Conservation (phyloP, 257 asterid genomes). For the Nicotiana otophora region DNA sequence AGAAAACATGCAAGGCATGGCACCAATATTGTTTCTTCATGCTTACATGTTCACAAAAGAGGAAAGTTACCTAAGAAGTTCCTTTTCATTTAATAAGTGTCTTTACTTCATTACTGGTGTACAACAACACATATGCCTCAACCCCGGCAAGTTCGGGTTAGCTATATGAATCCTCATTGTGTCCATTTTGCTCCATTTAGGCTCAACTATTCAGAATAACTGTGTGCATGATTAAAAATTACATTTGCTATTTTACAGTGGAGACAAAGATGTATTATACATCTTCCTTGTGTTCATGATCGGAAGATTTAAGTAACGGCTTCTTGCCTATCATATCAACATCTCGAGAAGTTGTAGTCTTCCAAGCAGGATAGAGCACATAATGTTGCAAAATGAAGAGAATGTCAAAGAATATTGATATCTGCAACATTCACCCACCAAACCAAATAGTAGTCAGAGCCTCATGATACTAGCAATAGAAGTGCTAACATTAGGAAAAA, state of each 20-base stretch:
- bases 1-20: not conserved
- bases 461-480: not conserved
- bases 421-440: constrained; percentile 34
- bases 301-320: constrained; percentile 45
- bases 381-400: constrained; percentile 87
- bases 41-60: not conserved
- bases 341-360: constrained; percentile 12
- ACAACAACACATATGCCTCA: not conserved
- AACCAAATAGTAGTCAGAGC: not conserved
- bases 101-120: not conserved
- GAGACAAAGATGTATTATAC: constrained; percentile 6
- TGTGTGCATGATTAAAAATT: not conserved
- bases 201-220: not conserved
- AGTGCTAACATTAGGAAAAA: not conserved
- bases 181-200: not conserved
- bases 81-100: not conserved
- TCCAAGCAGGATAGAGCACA: constrained; percentile 51
- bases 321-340: constrained; percentile 49
- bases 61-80: not conserved
- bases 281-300: constrained; percentile 21
- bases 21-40: not conserved
- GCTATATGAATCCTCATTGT: not conserved
- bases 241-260: not conserved
- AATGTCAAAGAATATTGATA: constrained; percentile 65
- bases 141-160: not conserved